Evolutionary conservation across 805 yeast genomes (phyloP), one percentile per base, ranked within the genome.

Genomic region (Diddensiella transvaalensis): DNA sequence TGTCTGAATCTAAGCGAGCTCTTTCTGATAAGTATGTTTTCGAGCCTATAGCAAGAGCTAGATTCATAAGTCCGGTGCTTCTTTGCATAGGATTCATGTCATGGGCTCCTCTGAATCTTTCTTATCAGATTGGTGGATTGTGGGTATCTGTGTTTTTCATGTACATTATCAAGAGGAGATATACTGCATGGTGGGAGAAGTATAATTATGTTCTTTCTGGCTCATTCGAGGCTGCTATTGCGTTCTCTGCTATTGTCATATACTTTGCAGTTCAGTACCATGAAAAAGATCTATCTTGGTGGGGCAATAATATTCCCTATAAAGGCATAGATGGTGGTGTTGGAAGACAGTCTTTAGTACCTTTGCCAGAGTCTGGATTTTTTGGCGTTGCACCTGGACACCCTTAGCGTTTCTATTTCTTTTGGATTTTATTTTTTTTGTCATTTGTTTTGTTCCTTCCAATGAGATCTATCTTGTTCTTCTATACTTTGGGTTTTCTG

Each of bases 101-200:
- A 23, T 50, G 44, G 46, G 61, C 60, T 2, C 79, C 79, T 0
- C 70, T 61, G 56, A 76, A 75, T 59, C 53, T 74, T 40, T 70
- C 69, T 69, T 58, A 59, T 51, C 68, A 68, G 54, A 67, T 64
- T 33, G 70, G 76, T 1, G 76, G 76, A 4, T 59, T 73, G 35
- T 58, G 57, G 37, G 47, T 74, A 41, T 69, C 76, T 26, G 68
- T 63, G 52, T 46, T 64, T 29, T 77, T 76, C 70, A 75, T 73
- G 71, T 69, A 68, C 55, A 61, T 63, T 48, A 60, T 76, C 50
- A 71, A 73, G 46, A 63, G 65, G 44, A 61, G 67, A 48, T 76
- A 73, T 55, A 59, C 70, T 10, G 59, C 65, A 18, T 76, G 80
- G 80, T 76, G 79, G 79, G 76, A 74, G 49, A 75, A 74, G 61